Percentiles rank a stretch among this genome's conserved stretches.
These are phyloP conservation scores for Aotearoamyces nothofagi DNA, from an alignment of 2,329 filamentous ascomycete genomes.

Conservation along the genomic window DNA sequence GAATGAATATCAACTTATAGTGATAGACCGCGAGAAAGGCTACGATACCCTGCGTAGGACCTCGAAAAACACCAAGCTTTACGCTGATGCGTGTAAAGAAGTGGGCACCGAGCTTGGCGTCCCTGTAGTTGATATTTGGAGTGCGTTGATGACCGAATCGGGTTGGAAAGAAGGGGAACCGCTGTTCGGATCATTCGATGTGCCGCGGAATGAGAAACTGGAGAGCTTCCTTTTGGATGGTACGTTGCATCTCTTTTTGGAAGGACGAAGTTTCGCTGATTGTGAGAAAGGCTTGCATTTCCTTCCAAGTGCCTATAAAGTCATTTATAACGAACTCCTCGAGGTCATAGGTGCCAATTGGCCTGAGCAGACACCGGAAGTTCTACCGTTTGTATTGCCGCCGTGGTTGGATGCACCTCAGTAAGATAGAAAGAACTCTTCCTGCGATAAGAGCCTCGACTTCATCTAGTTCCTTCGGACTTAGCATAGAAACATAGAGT, in stretches of 20 bases:
- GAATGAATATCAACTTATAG: constrained; percentile 34
- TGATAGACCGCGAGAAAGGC: constrained; percentile 16
- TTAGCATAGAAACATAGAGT: too few relatives aligned
- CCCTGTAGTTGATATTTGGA: constrained; percentile 66
- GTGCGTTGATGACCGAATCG: constrained; percentile 56
- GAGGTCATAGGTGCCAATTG: constrained; percentile 32
- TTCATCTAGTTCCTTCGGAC: too few relatives aligned
- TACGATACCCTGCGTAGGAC: constrained; percentile 31
- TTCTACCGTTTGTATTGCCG: constrained; percentile 26
- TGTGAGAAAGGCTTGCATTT: constrained; percentile 44
- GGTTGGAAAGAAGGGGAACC: constrained; percentile 33
- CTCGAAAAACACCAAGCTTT: constrained; percentile 46
- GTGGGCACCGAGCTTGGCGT: constrained; percentile 25
- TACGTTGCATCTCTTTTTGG: too few relatives aligned
- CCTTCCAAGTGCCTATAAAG: constrained; percentile 33
- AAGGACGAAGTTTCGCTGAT: too few relatives aligned
- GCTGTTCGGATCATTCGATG: constrained; percentile 15
- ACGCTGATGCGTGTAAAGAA: constrained; percentile 43
- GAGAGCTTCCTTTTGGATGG: constrained; percentile 2
- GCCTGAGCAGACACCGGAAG: constrained; percentile 23
- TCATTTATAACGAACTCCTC: constrained; percentile 33
- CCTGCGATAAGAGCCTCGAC: too few relatives aligned
- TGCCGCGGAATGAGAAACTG: not conserved
- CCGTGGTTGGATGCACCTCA: constrained; percentile 25
- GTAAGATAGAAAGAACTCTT: too few relatives aligned